phyloP scores from a whole-genome alignment of 1,284 basidiomycete genomes.

The Ustilago loliicola region DNA sequence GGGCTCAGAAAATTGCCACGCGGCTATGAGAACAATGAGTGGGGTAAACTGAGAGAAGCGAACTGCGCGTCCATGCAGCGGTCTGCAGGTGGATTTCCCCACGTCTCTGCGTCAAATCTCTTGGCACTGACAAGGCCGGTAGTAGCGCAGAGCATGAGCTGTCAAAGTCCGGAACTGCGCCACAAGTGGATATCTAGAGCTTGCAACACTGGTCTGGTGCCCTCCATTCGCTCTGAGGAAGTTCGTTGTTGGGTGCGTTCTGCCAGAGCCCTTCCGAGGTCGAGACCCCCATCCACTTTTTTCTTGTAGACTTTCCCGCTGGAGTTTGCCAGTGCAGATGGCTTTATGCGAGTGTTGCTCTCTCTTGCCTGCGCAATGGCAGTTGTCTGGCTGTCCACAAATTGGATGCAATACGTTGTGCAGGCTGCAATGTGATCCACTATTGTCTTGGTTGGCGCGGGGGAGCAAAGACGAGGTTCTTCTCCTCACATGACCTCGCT shows the following conservation, averaged over 20 bases:
- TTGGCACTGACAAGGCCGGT: slow-evolving; percentile 5
- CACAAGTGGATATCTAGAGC: too few relatives aligned
- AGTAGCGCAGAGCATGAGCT: not conserved
- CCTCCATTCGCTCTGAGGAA: too few relatives aligned
- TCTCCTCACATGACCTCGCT: slow-evolving; percentile 13
- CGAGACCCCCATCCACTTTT: not conserved
- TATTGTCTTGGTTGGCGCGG: slow-evolving; percentile 10
- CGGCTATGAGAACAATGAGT: not conserved
- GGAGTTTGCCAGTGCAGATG: not conserved
- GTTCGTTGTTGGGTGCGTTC: too few relatives aligned
- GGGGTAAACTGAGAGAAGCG: slow-evolving; percentile 12
- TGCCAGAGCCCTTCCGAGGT: not conserved
- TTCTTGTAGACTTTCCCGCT: not conserved
- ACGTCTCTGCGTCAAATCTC: slow-evolving; percentile 5
- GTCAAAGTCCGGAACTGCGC: slow-evolving; percentile 12
- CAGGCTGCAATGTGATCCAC: slow-evolving; percentile 1
- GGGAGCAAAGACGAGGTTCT: not conserved
- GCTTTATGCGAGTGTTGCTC: not conserved
- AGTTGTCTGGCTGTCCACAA: not conserved
- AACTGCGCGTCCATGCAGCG: slow-evolving; percentile 5
- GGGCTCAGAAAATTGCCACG: slow-evolving; percentile 26
- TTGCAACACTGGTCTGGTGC: slow-evolving; percentile 5
- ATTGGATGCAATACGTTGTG: not conserved
- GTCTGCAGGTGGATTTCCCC: slow-evolving; percentile 1
- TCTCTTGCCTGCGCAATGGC: not conserved